phyloP scores from a whole-genome alignment of 2,329 filamentous ascomycete genomes.

The Cladosporium oxysporum region DNA sequence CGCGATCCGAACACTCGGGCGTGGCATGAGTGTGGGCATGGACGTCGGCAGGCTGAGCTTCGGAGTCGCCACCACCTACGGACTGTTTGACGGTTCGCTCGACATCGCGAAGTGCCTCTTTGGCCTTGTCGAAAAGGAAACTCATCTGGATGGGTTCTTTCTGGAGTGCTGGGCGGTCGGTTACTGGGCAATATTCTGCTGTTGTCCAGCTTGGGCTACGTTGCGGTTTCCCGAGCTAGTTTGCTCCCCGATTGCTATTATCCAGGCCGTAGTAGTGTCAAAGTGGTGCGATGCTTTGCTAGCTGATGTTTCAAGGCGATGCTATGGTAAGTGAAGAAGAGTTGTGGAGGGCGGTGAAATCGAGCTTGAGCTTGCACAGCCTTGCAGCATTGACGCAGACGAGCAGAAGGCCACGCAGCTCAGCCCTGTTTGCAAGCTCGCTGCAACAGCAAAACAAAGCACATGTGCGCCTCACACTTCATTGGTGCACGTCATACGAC shows the following conservation, averaged over 20 bases:
- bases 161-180: background rate
- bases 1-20: constrained; percentile 38
- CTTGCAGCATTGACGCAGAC: constrained; percentile 3
- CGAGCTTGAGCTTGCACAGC: background rate
- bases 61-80: constrained; percentile 40
- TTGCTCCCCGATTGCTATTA: background rate
- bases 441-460: background rate
- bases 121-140: constrained; percentile 56
- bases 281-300: background rate
- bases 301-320: background rate
- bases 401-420: background rate
- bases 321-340: background rate
- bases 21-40: constrained; percentile 51
- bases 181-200: background rate
- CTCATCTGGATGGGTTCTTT: constrained; percentile 23
- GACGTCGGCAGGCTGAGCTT: constrained; percentile 38
- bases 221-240: background rate
- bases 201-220: background rate
- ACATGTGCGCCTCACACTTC: background rate
- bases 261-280: background rate
- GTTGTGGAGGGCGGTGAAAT: background rate
- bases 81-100: constrained; percentile 54
- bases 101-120: constrained; percentile 53
- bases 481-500: constrained; percentile 16
- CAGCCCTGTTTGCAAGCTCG: constrained; percentile 11